Evolutionary conservation across 2,329 filamentous ascomycete genomes (phyloP).

Genomic region (Nemania diffusa): DNA sequence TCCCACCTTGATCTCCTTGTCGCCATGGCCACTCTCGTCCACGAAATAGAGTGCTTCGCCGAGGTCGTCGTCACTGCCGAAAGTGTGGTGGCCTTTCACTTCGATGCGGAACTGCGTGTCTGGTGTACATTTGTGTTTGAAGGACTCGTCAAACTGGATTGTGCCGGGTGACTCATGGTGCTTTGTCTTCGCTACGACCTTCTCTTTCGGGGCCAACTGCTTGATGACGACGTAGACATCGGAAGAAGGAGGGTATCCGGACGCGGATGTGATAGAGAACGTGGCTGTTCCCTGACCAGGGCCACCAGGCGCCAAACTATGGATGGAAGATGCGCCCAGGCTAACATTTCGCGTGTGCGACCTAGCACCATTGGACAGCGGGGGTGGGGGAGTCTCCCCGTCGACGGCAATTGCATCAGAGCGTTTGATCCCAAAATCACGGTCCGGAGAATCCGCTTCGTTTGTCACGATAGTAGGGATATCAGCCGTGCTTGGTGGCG

Average conservation of each 20-base stretch:
- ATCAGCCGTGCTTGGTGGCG: slow-evolving; percentile 53
- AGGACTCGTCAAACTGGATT: slow-evolving; percentile 79
- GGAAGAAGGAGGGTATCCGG: slow-evolving; percentile 78
- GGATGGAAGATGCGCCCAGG: slow-evolving; percentile 71
- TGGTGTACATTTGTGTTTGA: slow-evolving; percentile 80
- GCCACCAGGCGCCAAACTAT: slow-evolving; percentile 69
- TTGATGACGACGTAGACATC: slow-evolving; percentile 83
- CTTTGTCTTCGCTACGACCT: slow-evolving; percentile 91
- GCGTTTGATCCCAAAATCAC: slow-evolving; percentile 55
- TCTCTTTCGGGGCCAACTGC: slow-evolving; percentile 74
- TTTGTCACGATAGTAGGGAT: slow-evolving; percentile 58
- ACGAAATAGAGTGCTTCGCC: slow-evolving; percentile 92
- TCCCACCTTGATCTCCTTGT: slow-evolving; percentile 81
- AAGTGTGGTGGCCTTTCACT: slow-evolving; percentile 85
- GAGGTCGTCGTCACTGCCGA: slow-evolving; percentile 83
- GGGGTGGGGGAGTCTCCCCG: slow-evolving; percentile 43
- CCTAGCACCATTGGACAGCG: slow-evolving; percentile 48
- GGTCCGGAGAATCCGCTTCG: slow-evolving; percentile 51
- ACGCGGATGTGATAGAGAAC: slow-evolving; percentile 82
- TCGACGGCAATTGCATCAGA: slow-evolving; percentile 53
- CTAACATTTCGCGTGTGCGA: slow-evolving; percentile 66
- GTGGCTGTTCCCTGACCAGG: slow-evolving; percentile 78
- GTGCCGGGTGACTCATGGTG: slow-evolving; percentile 80
- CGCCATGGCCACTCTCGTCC: slow-evolving; percentile 77
- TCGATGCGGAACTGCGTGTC: slow-evolving; percentile 88